A percentile compares a stretch with the other conserved stretches of the same genome.
phyloP scores from a whole-genome alignment of 2,329 filamentous ascomycete species.

The Exophiala lecanii-corni region DNA sequence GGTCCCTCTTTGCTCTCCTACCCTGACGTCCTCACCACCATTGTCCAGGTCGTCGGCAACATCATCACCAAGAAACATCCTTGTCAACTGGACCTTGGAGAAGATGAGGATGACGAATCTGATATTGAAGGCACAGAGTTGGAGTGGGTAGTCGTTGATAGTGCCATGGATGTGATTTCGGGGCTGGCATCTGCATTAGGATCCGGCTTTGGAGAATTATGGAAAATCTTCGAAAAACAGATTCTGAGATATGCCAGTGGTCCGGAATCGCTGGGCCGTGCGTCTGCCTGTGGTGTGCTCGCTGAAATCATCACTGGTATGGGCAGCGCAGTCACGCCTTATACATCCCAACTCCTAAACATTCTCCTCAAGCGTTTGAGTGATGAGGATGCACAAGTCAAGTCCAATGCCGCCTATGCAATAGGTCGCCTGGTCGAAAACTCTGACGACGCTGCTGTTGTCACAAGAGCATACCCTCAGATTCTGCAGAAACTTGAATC shows the following conservation, averaged over 20 bases:
- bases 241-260: constrained; percentile 83
- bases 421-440: constrained; percentile 78
- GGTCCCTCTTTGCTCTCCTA: constrained; percentile 79
- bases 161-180: constrained; percentile 83
- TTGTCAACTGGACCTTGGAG: constrained; percentile 85
- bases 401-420: constrained; percentile 92
- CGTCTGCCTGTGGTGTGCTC: constrained; percentile 83
- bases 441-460: constrained; percentile 68
- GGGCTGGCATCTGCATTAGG: constrained; percentile 80
- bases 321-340: constrained; percentile 73
- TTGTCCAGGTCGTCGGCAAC: constrained; percentile 68
- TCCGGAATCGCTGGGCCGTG: constrained; percentile 80
- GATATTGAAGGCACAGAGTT: constrained; percentile 84
- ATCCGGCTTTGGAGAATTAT: constrained; percentile 74
- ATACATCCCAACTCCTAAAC: constrained; percentile 71
- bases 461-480: constrained; percentile 68
- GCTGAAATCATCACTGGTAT: constrained; percentile 87
- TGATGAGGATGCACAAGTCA: constrained; percentile 86
- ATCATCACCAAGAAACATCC: constrained; percentile 87
- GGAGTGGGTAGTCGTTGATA: constrained; percentile 96
- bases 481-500: constrained; percentile 85
- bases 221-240: constrained; percentile 93
- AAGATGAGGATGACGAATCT: constrained; percentile 69
- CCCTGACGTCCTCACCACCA: constrained; percentile 64
- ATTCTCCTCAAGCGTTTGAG: constrained; percentile 79